These are phyloP conservation scores for Bonia amplexicaulis DNA, from an alignment of 176 grass and related monocot genomes.

Conservation along the genomic window DNA sequence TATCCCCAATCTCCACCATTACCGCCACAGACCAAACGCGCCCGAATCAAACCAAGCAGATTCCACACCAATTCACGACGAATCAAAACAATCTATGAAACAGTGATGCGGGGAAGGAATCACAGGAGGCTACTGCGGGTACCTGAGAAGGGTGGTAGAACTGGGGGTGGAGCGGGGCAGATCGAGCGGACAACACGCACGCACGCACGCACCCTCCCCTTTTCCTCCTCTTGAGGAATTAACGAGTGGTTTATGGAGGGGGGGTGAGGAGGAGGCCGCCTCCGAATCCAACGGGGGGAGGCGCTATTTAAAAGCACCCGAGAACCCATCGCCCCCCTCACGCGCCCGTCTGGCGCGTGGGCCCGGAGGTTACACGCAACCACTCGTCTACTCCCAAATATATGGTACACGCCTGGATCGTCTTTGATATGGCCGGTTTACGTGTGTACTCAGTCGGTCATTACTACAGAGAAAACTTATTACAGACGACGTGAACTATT, in stretches of 20 bases:
- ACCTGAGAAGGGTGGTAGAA: constrained; percentile 14
- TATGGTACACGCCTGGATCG: too few relatives aligned
- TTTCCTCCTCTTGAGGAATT: background rate
- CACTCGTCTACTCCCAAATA: too few relatives aligned
- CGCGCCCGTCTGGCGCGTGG: constrained; percentile 1
- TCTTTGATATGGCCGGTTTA: too few relatives aligned
- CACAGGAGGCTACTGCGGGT: background rate
- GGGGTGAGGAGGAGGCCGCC: constrained; percentile 29
- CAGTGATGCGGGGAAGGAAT: background rate
- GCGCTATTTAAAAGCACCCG: constrained; percentile 40
- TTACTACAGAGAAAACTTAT: too few relatives aligned
- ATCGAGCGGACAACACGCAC: constrained; percentile 30
- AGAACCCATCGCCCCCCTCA: background rate
- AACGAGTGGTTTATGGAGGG: constrained; percentile 6
- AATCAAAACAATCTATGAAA: constrained; percentile 5
- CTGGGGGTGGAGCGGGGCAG: background rate
- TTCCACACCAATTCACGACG: background rate
- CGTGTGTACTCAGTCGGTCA: too few relatives aligned
- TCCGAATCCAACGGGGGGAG: constrained; percentile 36
- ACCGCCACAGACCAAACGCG: background rate
- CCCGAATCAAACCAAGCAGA: background rate
- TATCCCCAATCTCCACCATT: background rate
- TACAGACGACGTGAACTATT: too few relatives aligned
- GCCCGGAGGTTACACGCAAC: background rate
- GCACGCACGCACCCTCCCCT: background rate